These are phyloP conservation scores for Rhodotorula sp. DNA, from an alignment of 1,284 basidiomycete species.

Conservation along the genomic window DNA sequence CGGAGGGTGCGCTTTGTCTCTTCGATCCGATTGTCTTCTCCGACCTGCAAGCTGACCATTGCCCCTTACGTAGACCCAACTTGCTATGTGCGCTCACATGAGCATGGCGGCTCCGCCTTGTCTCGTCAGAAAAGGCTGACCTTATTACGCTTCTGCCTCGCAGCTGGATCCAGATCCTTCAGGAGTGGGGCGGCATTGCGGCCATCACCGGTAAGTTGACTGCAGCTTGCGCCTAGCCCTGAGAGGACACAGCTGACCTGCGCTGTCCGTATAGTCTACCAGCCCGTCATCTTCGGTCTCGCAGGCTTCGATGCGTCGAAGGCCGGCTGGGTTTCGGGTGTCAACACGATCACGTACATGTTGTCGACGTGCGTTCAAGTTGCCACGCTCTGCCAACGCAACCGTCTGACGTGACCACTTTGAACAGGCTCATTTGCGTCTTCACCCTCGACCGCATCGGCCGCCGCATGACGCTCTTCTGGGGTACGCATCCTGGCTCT, in stretches of 20 bases:
- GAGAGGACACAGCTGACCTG: too few species aligned
- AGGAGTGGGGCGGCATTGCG: slow-evolving; percentile 12
- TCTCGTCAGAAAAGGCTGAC: too few species aligned
- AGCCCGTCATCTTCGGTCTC: slow-evolving; percentile 5
- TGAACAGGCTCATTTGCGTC: slow-evolving; percentile 5
- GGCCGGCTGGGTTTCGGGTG: not conserved
- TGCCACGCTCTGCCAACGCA: not conserved
- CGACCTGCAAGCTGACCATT: not conserved
- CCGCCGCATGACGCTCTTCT: slow-evolving; percentile 9
- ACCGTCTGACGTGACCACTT: not conserved
- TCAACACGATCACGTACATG: slow-evolving; percentile 7
- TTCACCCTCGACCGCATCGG: slow-evolving; percentile 13
- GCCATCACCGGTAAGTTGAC: slow-evolving; percentile 4
- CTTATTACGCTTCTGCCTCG: not conserved
- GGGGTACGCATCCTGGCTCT: not conserved
- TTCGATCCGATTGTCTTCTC: not conserved
- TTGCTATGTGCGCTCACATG: not conserved
- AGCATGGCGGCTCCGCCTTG: not conserved
- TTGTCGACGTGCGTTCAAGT: not conserved
- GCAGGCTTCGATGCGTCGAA: slow-evolving; percentile 2
- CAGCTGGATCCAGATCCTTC: slow-evolving; percentile 12
- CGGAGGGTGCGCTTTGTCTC: not conserved
- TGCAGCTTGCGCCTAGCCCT: not conserved
- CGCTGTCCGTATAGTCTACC: not conserved
- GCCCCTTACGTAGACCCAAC: not conserved